Evolutionary conservation across 257 asterid genomes (phyloP).

Genomic region (Rubia yunnanensis): DNA sequence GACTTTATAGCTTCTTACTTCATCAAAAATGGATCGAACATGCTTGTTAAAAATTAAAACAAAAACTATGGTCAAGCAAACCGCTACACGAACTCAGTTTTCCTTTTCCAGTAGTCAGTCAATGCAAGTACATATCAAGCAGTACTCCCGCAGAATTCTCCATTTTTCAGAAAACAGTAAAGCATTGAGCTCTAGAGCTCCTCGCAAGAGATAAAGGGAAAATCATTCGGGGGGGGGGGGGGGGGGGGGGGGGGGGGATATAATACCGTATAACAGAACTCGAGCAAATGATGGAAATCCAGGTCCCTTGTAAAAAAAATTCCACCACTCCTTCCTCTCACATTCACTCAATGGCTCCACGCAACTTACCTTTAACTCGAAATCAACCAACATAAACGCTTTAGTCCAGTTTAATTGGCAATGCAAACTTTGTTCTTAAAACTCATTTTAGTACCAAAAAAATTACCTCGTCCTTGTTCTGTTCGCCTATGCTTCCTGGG

Average conservation of each 20-base stretch:
- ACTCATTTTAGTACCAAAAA: not conserved
- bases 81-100: not conserved
- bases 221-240: not conserved
- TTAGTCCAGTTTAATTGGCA: constrained; percentile 13
- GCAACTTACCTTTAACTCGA: constrained; percentile 18
- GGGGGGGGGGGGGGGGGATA: not conserved
- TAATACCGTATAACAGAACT: constrained; percentile 57
- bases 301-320: constrained; percentile 59
- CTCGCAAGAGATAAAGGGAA: not conserved
- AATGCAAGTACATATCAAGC: not conserved
- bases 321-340: constrained; percentile 54
- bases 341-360: constrained; percentile 32
- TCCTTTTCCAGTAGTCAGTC: not conserved
- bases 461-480: constrained; percentile 48
- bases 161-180: not conserved
- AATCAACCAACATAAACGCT: not conserved
- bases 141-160: not conserved
- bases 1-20: not conserved
- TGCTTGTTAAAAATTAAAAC: not conserved
- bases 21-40: not conserved
- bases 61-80: not conserved
- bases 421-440: not conserved
- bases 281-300: constrained; percentile 57
- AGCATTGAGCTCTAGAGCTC: not conserved
- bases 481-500: constrained; percentile 52